Evolutionary conservation across 2,329 filamentous ascomycete species (phyloP).

Genomic region (Fusarium subglutinans): DNA sequence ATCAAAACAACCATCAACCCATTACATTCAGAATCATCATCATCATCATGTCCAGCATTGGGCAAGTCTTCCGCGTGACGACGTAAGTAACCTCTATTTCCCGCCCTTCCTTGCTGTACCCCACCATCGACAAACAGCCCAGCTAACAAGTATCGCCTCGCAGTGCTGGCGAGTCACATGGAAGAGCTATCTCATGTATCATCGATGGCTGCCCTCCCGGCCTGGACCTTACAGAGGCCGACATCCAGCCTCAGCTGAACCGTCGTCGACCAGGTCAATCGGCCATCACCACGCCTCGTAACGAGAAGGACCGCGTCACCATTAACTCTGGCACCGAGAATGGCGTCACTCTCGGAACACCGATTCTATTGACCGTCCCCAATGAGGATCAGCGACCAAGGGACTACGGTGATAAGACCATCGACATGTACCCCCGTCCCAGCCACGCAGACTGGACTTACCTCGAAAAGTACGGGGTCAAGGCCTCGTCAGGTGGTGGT

Average conservation of each 20-base stretch:
- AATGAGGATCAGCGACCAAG: slow-evolving; percentile 94
- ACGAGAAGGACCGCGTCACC: slow-evolving; percentile 90
- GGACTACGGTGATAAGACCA: slow-evolving; percentile 90
- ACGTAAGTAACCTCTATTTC: slow-evolving; percentile 65
- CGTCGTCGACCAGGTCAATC: slow-evolving; percentile 89
- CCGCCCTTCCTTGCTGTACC: not conserved
- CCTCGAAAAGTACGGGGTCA: slow-evolving; percentile 95
- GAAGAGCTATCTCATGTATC: slow-evolving; percentile 92
- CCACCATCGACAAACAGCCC: not conserved
- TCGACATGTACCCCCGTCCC: slow-evolving; percentile 90
- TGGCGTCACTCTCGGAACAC: slow-evolving; percentile 88
- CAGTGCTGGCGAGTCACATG: slow-evolving; percentile 75
- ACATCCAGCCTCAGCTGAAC: slow-evolving; percentile 95
- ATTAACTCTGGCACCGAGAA: slow-evolving; percentile 95
- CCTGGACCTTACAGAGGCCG: slow-evolving; percentile 82
- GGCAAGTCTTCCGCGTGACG: slow-evolving; percentile 65
- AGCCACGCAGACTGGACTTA: slow-evolving; percentile 98
- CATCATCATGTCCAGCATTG: slow-evolving; percentile 87
- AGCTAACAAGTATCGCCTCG: not conserved
- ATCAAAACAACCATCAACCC: not conserved
- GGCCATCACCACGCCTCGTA: slow-evolving; percentile 87
- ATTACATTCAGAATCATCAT: slow-evolving; percentile 71
- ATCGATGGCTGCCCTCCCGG: slow-evolving; percentile 92
- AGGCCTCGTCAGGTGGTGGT: slow-evolving; percentile 89
- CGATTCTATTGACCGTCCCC: slow-evolving; percentile 85